phyloP scores from a whole-genome alignment of 208 protist species.

The Acanthamoeba healyi region DNA sequence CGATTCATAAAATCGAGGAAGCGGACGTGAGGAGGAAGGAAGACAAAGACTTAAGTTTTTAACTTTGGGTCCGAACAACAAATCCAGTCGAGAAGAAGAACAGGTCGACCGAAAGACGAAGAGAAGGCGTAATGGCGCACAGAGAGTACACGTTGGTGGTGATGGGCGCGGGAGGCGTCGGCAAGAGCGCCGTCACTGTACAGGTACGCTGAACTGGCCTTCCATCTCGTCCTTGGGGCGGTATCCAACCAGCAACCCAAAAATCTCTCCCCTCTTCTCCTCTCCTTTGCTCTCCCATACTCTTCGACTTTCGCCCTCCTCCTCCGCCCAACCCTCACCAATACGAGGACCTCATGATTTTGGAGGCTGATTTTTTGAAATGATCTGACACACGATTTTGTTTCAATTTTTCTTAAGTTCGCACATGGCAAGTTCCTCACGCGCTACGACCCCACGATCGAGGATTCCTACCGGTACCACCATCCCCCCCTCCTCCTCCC shows the following conservation, averaged over 20 bases:
- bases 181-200: constrained; percentile 51
- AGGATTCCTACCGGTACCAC: constrained; percentile 15
- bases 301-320: not conserved
- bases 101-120: not conserved
- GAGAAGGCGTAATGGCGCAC: not conserved
- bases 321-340: not conserved
- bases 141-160: constrained; percentile 53
- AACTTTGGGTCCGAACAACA: not conserved
- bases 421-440: constrained; percentile 29
- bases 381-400: not conserved
- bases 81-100: not conserved
- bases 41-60: not conserved
- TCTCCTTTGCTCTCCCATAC: not conserved
- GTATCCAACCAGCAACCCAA: not conserved
- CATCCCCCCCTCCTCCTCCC: not conserved
- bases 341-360: too few species aligned
- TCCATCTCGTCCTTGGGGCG: not conserved
- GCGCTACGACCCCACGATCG: constrained; percentile 47
- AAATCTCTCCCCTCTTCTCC: not conserved
- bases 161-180: constrained; percentile 57
- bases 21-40: not conserved
- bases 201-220: constrained; percentile 43
- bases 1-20: not conserved
- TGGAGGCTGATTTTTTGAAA: too few species aligned
- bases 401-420: not conserved